phyloP scores from a whole-genome alignment of 345 rosid genomes.

The Brassica nigra region DNA sequence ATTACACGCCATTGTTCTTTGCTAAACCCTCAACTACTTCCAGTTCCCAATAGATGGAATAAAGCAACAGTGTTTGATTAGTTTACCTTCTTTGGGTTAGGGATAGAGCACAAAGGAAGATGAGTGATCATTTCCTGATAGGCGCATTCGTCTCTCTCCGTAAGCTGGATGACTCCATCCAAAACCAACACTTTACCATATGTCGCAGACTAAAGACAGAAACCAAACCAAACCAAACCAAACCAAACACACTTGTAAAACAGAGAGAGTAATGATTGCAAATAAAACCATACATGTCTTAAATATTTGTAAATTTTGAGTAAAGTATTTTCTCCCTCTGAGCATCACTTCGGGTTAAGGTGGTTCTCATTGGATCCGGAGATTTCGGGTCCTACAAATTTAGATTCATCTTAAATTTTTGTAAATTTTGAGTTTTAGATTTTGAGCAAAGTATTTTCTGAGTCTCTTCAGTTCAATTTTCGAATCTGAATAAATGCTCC shows the following conservation, averaged over 20 bases:
- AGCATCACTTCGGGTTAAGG: no score
- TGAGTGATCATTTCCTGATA: conserved; percentile 99
- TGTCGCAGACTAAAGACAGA: conserved; percentile 67
- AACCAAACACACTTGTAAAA: background rate
- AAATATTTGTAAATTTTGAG: no score
- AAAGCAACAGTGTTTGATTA: background rate
- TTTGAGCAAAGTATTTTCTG: no score
- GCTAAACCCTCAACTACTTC: background rate
- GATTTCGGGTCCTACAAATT: no score
- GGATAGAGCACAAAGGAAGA: conserved; percentile 89
- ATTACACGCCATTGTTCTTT: background rate
- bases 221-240: conserved; percentile 13
- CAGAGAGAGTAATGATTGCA: background rate
- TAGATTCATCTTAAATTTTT: no score
- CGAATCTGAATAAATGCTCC: no score
- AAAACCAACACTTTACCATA: conserved; percentile 92
- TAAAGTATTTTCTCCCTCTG: no score
- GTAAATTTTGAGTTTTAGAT: no score
- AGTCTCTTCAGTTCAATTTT: no score
- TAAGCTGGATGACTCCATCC: conserved; percentile 96
- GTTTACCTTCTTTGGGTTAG: conserved; percentile 82
- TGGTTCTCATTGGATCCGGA: no score
- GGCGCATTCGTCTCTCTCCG: conserved; percentile 97
- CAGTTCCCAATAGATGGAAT: background rate
- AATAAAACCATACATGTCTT: no score